Percentiles rank a stretch among this genome's conserved stretches.
These are phyloP conservation scores for Camellia japonica DNA, from an alignment of 148 eudicot genomes.

Conservation along the genomic window DNA sequence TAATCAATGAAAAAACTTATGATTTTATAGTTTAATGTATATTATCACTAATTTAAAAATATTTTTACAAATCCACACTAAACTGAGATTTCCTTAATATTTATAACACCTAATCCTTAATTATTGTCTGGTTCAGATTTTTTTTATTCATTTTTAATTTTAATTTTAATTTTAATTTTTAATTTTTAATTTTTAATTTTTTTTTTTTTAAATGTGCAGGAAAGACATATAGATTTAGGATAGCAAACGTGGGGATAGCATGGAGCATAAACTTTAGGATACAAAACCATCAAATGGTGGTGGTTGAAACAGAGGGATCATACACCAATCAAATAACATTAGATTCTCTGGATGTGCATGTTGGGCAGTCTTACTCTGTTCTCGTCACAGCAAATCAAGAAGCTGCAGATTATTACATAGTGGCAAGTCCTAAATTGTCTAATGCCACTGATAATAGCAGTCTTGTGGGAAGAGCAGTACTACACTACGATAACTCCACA, in stretches of 20 bases:
- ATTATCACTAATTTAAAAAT: no score
- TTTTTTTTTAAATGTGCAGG: constrained; percentile 13
- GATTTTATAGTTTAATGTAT: no score
- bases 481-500: constrained; percentile 32
- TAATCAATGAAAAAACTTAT: no score
- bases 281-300: constrained; percentile 32
- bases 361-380: constrained; percentile 45
- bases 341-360: constrained; percentile 44
- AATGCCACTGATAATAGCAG: constrained; percentile 6
- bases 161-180: no score
- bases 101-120: no score
- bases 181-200: no score
- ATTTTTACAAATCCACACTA: no score
- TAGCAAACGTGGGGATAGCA: constrained; percentile 34
- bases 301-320: constrained; percentile 47
- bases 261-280: constrained; percentile 39
- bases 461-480: constrained; percentile 26
- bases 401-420: constrained; percentile 38
- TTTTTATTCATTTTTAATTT: no score
- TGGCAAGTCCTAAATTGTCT: constrained; percentile 39
- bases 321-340: constrained; percentile 30
- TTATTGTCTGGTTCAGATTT: no score
- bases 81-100: no score
- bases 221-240: constrained; percentile 33
- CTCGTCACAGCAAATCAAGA: constrained; percentile 36